Base-by-base conservation (phyloP, 257 asterid species). In the Lycium barbarum region DNA sequence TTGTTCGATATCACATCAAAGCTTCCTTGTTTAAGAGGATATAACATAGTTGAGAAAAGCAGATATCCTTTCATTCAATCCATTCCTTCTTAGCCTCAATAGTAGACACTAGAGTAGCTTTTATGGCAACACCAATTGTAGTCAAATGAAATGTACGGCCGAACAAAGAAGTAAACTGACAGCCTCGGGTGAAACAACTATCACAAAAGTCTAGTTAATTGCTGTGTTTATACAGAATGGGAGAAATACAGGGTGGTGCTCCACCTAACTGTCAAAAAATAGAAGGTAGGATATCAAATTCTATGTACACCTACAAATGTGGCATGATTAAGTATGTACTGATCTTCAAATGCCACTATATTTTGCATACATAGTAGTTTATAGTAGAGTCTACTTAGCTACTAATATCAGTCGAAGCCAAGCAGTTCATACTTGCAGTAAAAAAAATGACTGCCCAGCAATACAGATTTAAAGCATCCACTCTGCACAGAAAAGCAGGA, bases 391-490 rank as follows among this genome's bases (percentile, higher is more conserved):
- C 55, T 49, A 12, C 11, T 70, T 54, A 38, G 79, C 33, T 70
- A 22, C 33, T 70, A 70, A 20, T 38, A 70, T 70, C 53, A 38
- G 54, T 9, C 33, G 17, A 70, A 70, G 33, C 4, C 76, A 38
- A 68, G 51, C 51, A 68, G 15, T 36, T 22, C 51, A 14, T 35
- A 67, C 76, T 67, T 36, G 51, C 14, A 66, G 49, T 35, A 68
- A 68, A 36, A 68, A 68, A 68, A 36, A 68, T 26, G 26, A 22
- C 65, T 18, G 26, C 65, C 61, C 81, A 20, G 47, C 6, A 74
- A 47, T 20, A 74, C 51, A 68, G n/a, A 68, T 74, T 49, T 49
- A 74, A 74, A 36, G 80, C 80, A 18, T 72, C 80, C 58, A n/a
- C n/a, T 45, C 62, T 20, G 80, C 40, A 73, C 20, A 20, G 12